phyloP scores from a whole-genome alignment of 73 alveolate genomes.

The Paraurostyla sp. region DNA sequence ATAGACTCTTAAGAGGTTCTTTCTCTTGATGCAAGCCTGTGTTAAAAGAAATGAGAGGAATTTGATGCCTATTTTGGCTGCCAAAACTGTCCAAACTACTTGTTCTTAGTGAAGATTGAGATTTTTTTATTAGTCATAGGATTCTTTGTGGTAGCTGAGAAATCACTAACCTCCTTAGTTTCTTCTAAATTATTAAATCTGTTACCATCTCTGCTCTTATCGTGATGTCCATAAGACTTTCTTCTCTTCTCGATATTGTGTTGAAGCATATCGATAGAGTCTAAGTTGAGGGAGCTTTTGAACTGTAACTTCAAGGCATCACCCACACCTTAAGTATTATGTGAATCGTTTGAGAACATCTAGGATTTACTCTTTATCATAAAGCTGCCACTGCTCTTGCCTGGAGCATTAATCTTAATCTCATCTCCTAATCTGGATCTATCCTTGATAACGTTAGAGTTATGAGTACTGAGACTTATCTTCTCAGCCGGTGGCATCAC shows the following conservation, averaged over 20 bases:
- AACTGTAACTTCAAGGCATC: no score
- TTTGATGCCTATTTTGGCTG: neutral
- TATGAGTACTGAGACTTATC: neutral
- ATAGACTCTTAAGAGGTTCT: neutral
- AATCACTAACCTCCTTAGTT: no score
- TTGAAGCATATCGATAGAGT: no score
- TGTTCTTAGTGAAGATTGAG: neutral
- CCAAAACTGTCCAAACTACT: neutral
- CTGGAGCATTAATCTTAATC: neutral
- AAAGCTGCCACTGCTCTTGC: neutral
- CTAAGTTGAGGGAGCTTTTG: no score
- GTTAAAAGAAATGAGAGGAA: neutral
- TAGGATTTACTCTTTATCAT: no score
- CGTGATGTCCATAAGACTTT: no score
- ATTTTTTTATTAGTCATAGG: neutral
- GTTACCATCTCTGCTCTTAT: neutral
- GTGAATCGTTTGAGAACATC: no score
- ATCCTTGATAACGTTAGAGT: neutral
- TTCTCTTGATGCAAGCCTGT: neutral
- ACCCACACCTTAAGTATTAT: no score
- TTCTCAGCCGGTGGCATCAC: constrained; percentile 25
- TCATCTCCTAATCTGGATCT: neutral
- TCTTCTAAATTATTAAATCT: neutral
- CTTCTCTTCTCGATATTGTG: no score
- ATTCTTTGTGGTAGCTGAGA: neutral